Evolutionary conservation across 371 early-diverging fungal species (phyloP), one percentile per base, ranked within the genome.

Genomic region (Mortierella sp.): DNA sequence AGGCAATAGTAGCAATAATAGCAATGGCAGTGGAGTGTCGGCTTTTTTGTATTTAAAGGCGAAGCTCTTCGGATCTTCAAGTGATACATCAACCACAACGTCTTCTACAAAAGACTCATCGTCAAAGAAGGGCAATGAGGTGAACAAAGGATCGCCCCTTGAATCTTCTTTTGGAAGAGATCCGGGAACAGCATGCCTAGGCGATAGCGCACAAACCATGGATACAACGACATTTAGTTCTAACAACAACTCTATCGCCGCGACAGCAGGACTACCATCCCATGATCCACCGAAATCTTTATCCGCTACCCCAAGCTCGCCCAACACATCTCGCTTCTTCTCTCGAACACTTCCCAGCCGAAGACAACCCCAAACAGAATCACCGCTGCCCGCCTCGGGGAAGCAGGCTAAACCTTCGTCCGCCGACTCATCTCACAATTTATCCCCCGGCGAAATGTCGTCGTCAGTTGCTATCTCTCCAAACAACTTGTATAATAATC

Each of bases 1-100:
- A 49, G 28, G 19, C 69, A 45, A 42, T 19, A 34, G 37, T 29
- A 55, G 28, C 47, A 47, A 35, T 32, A 35, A 55, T 45, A 28
- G 49, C 2, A 37, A 42, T n/a, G 51, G 62, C 23, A 42, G 55
- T 15, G 63, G 67, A 3, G 60, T 77, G 3, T 77, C 77, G 8
- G 66, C 77, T 12, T 77, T 77, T 32, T 77, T 72, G 9, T 77
- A 77, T 43, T 51, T 77, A 31, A 72, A 68, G 31, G 68, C 68
- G 17, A 54, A 57, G 28, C 65, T 77, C 22, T 77, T 77, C 72
- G 77, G 77, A 19, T 60, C 77, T 2, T 55, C 65, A 15, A 66
- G 69, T 6, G 75, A 75, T 47, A 61, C 75, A 4, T 75, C 75
- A 13, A 69, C 65, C 29, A 65, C 75, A 26, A 61, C 75, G 9